Conservation (phyloP, 257 asterid genomes). For the Buddleja alternifolia region DNA sequence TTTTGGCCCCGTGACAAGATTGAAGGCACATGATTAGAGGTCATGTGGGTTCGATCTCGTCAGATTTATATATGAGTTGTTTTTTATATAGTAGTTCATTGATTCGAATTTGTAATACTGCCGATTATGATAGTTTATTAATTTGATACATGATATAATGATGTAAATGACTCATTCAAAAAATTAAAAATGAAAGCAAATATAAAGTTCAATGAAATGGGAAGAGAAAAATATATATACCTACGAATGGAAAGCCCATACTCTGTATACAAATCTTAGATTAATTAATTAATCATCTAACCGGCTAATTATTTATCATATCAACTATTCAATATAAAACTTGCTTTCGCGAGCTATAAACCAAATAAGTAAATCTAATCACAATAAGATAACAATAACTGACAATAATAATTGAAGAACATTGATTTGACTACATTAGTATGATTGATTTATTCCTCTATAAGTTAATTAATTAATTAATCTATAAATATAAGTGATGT, state of each 20-base stretch:
- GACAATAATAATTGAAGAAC: neutral
- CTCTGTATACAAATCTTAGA: neutral
- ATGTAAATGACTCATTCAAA: too few relatives aligned
- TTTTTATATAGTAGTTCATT: too few relatives aligned
- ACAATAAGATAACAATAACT: neutral
- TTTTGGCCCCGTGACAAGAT: too few relatives aligned
- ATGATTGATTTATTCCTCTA: neutral
- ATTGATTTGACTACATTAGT: slow-evolving; percentile 12
- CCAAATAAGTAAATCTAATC: neutral
- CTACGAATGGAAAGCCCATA: neutral
- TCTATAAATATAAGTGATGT: too few relatives aligned
- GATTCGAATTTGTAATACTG: too few relatives aligned
- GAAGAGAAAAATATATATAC: neutral
- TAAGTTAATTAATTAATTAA: too few relatives aligned
- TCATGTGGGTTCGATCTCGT: too few relatives aligned
- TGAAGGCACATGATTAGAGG: too few relatives aligned
- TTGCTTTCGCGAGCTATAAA: neutral
- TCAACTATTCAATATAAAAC: neutral
- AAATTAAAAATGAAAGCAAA: neutral
- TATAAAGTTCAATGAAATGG: neutral
- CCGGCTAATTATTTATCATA: neutral
- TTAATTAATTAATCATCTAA: neutral
- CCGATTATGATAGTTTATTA: too few relatives aligned
- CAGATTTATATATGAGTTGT: too few relatives aligned
- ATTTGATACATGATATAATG: too few relatives aligned